These are phyloP conservation scores for Violaceomyces palustris DNA, from an alignment of 1,284 basidiomycete species.

Conservation along the genomic window DNA sequence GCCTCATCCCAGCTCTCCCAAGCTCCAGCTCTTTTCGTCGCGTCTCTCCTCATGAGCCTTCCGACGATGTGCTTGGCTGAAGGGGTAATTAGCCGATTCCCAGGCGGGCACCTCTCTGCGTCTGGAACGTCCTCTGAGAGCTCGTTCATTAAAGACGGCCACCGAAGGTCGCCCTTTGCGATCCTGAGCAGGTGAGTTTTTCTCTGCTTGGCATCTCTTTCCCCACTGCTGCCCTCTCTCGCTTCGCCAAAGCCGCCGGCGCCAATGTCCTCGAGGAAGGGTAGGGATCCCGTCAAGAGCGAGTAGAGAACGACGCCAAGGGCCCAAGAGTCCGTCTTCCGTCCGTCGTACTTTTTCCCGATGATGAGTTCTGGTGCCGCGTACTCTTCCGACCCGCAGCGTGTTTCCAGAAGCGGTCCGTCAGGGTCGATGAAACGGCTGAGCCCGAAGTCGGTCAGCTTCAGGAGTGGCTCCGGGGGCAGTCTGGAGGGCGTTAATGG, in stretches of 20 bases:
- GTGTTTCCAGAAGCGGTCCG: constrained; percentile 69
- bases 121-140: constrained; percentile 13
- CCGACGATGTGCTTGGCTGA: constrained; percentile 38
- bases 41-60: constrained; percentile 42
- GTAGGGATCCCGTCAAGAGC: constrained; percentile 62
- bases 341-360: constrained; percentile 71
- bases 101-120: constrained; percentile 9
- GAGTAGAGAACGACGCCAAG: constrained; percentile 78
- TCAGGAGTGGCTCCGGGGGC: constrained; percentile 64
- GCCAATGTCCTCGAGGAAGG: constrained; percentile 52
- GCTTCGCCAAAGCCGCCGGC: constrained; percentile 3
- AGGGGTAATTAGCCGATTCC: constrained; percentile 42
- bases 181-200: constrained; percentile 48
- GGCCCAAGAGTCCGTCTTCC: constrained; percentile 84
- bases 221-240: constrained; percentile 20
- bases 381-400: constrained; percentile 86
- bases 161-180: constrained; percentile 50
- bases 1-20: constrained; percentile 49
- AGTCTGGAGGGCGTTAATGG: constrained; percentile 27
- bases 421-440: constrained; percentile 74
- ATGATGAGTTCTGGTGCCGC: constrained; percentile 86
- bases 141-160: constrained; percentile 54
- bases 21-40: constrained; percentile 32
- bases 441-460: constrained; percentile 85
- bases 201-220: constrained; percentile 32